These are phyloP conservation scores for Monosporascus sp. DNA, from an alignment of 2,329 filamentous ascomycete genomes.

Conservation along the genomic window DNA sequence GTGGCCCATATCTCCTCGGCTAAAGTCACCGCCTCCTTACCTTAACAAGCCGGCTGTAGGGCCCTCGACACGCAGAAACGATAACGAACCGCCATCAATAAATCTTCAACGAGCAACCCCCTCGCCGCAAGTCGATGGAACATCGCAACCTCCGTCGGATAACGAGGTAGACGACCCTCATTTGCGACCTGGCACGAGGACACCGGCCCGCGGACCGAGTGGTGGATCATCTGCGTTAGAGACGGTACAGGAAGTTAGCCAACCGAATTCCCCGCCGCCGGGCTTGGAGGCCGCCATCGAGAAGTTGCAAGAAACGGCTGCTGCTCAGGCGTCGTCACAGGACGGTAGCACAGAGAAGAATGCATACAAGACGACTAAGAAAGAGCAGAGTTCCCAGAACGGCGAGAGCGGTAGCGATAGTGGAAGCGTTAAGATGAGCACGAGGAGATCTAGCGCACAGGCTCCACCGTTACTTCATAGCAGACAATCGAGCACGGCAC, in stretches of 20 bases:
- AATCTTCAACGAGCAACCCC: slow-evolving; percentile 49
- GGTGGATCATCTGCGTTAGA: slow-evolving; percentile 64
- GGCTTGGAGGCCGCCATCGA: slow-evolving; percentile 43
- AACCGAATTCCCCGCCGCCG: slow-evolving; percentile 63
- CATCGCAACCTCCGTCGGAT: slow-evolving; percentile 37
- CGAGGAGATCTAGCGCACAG: slow-evolving; percentile 37
- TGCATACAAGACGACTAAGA: slow-evolving; percentile 38
- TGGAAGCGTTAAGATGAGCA: slow-evolving; percentile 43
- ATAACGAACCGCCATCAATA: slow-evolving; percentile 47
- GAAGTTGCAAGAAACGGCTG: slow-evolving; percentile 46
- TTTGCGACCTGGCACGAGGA: slow-evolving; percentile 50
- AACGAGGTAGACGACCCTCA: slow-evolving; percentile 49
- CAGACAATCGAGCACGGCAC: slow-evolving; percentile 63
- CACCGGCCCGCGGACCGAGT: slow-evolving; percentile 55
- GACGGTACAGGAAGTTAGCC: slow-evolving; percentile 87
- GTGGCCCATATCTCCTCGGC: slow-evolving; percentile 73
- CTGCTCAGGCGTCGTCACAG: slow-evolving; percentile 36
- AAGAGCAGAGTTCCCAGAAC: slow-evolving; percentile 41
- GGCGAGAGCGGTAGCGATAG: slow-evolving; percentile 64
- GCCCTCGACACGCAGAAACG: slow-evolving; percentile 35
- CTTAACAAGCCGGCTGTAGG: slow-evolving; percentile 34
- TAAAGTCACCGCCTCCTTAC: slow-evolving; percentile 71
- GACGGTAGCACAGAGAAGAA: slow-evolving; percentile 30
- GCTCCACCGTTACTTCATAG: slow-evolving; percentile 50
- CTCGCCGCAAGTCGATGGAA: slow-evolving; percentile 38